Base-by-base conservation (phyloP, 2,329 filamentous ascomycete species). In the Cercospora zeae-maydis region DNA sequence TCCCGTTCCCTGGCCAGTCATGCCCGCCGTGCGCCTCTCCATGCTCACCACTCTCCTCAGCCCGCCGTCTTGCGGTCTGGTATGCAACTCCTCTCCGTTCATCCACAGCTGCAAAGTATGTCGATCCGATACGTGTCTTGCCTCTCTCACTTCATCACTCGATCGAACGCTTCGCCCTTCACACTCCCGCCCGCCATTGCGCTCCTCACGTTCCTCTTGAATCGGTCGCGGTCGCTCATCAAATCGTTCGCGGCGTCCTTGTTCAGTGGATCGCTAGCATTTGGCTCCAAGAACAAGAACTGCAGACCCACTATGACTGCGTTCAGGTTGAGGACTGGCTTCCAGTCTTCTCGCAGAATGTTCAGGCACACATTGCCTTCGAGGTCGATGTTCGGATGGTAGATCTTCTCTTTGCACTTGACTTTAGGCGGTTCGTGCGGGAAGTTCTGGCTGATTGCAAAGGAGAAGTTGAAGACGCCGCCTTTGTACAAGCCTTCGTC, bases 281-380 rank as follows among this genome's bases (percentile, higher is more conserved):
- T 99, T 16, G 95, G 95, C 77, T 99, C 95, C 66, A 98, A 87
- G 83, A 99, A 99, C 57, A 99, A 84, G 75, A 98, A 98, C 89
- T 96, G 77, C 75, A 99, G 80, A 45, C 95, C 95, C 58, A 98
- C 92, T 70, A 99, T 95, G 42, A 98, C 92, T 14, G 95, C 93
- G 75, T 98, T 97, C 75, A 99, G 78, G 77, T 98, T 98, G 75
- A 99, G 80, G 49, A 99, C 95, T 0, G 95, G 95, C 82, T 98
- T 99, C 95, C 95, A 99, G 80, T 99, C 95, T 80, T 99, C 95
- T 66, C 95, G 84, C 73, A 99, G 79, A 72, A 99, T 99, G 77
- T 99, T 99, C 74, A 99, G 80, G 81, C 95, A 99, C 66, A 99
- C 93, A 75, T 99, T 99, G 71, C 95, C 95, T 76, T 98, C 92